These are phyloP conservation scores for Trametes hirsuta DNA, from an alignment of 1,284 basidiomycete genomes.

Conservation along the genomic window DNA sequence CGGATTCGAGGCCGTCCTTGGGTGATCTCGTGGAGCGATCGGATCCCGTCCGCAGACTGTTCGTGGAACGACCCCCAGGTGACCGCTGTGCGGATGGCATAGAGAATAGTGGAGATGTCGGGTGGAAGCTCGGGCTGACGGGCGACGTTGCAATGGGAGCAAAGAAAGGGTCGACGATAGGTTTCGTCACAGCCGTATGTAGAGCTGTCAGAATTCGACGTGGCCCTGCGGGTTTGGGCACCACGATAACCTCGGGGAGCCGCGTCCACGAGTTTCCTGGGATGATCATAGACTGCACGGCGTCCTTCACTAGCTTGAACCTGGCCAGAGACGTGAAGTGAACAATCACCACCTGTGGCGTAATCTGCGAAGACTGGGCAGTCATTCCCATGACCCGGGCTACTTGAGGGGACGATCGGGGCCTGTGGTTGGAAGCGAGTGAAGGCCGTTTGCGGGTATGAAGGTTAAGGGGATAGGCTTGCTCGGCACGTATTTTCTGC, in stretches of 20 bases:
- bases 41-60: conserved; percentile 57
- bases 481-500: conserved; percentile 61
- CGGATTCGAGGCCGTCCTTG: conserved; percentile 45
- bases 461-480: conserved; percentile 46
- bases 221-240: conserved; percentile 94
- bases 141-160: conserved; percentile 92
- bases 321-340: conserved; percentile 91
- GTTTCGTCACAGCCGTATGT: conserved; percentile 84
- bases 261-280: conserved; percentile 44
- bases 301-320: conserved; percentile 85
- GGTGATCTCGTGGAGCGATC: conserved; percentile 62
- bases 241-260: conserved; percentile 87
- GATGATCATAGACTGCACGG: conserved; percentile 72
- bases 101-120: conserved; percentile 47
- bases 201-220: conserved; percentile 88
- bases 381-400: conserved; percentile 53
- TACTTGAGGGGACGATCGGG: conserved; percentile 78
- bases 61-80: conserved; percentile 44
- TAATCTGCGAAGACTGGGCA: conserved; percentile 28
- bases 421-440: conserved; percentile 66
- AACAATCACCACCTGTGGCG: conserved; percentile 64
- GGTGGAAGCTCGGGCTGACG: conserved; percentile 60
- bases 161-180: conserved; percentile 88
- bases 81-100: conserved; percentile 42
- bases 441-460: conserved; percentile 73